A percentile compares a stretch with the other conserved stretches of the same genome.
These are phyloP conservation scores for Melampsora medusae DNA, from an alignment of 1,284 basidiomycete species.

Conservation along the genomic window DNA sequence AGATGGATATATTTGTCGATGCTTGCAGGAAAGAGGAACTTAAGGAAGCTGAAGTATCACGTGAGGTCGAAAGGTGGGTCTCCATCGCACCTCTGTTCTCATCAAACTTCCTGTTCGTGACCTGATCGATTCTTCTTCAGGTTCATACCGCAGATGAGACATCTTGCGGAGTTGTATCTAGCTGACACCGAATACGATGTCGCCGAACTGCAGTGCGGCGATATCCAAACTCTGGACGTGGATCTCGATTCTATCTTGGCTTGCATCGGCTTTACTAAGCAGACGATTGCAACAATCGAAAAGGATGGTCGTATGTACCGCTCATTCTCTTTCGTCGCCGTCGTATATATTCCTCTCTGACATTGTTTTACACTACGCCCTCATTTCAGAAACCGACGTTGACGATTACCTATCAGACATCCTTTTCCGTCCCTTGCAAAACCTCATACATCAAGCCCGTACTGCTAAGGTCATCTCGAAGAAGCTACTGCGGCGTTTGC, in stretches of 20 bases:
- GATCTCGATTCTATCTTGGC: conserved; percentile 89
- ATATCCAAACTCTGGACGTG: conserved; percentile 73
- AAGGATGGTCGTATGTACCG: conserved; percentile 68
- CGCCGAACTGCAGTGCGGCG: conserved; percentile 81
- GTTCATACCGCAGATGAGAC: conserved; percentile 84
- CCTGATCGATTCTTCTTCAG: conserved; percentile 56
- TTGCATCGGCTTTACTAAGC: conserved; percentile 80
- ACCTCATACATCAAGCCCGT: conserved; percentile 74
- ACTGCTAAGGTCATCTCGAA: conserved; percentile 68
- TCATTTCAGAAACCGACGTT: conserved; percentile 54
- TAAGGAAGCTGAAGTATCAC: conserved; percentile 84
- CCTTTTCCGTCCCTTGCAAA: conserved; percentile 76
- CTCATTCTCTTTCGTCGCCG: not conserved
- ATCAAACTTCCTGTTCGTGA: not conserved
- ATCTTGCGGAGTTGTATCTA: conserved; percentile 81
- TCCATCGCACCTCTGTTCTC: not conserved
- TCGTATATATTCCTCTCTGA: conserved; percentile 28
- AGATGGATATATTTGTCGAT: conserved; percentile 85
- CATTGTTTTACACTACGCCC: not conserved
- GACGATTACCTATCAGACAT: conserved; percentile 71
- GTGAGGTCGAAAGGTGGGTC: conserved; percentile 76
- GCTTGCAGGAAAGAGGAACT: conserved; percentile 81
- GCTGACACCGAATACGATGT: conserved; percentile 74
- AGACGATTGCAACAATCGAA: conserved; percentile 69
- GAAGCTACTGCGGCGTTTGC: conserved; percentile 78